Conservation (phyloP, 176 grass and related monocot species). For the Carex pumila region DNA sequence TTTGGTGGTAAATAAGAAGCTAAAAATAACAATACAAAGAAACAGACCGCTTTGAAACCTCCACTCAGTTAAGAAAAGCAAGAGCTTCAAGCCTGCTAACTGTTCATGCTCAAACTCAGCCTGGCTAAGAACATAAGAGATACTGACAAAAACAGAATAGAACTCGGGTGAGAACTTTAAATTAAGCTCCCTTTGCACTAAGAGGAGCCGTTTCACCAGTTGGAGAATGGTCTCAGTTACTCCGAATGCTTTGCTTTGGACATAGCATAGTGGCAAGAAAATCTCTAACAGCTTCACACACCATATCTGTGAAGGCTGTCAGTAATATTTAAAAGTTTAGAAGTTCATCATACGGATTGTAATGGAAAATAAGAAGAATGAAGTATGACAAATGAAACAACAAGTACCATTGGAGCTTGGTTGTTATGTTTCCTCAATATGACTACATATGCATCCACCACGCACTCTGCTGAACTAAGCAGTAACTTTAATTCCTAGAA, state of each 20-base stretch:
- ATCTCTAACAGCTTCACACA: constrained; percentile 46
- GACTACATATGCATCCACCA: constrained; percentile 73
- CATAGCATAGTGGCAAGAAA: constrained; percentile 52
- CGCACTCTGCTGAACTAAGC: constrained; percentile 52
- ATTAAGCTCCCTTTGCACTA: constrained; percentile 51
- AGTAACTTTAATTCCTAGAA: constrained; percentile 49
- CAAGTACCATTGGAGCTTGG: constrained; percentile 44
- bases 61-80: constrained; percentile 65
- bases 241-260: constrained; percentile 44
- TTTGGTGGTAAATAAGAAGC: background rate
- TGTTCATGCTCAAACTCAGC: constrained; percentile 93
- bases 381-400: constrained; percentile 3
- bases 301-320: constrained; percentile 46
- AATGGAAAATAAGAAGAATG: constrained; percentile 10
- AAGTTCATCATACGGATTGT: background rate
- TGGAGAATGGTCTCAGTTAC: constrained; percentile 42
- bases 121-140: constrained; percentile 50
- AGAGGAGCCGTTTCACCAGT: constrained; percentile 58
- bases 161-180: constrained; percentile 52
- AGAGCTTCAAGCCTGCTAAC: constrained; percentile 61
- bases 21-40: constrained; percentile 1
- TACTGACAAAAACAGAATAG: constrained; percentile 46
- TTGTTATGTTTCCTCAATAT: constrained; percentile 52
- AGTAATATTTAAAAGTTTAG: constrained; percentile 31
- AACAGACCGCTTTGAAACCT: constrained; percentile 62